phyloP scores from a whole-genome alignment of 495 filamentous ascomycete species.

The Trichoderma reesei region DNA sequence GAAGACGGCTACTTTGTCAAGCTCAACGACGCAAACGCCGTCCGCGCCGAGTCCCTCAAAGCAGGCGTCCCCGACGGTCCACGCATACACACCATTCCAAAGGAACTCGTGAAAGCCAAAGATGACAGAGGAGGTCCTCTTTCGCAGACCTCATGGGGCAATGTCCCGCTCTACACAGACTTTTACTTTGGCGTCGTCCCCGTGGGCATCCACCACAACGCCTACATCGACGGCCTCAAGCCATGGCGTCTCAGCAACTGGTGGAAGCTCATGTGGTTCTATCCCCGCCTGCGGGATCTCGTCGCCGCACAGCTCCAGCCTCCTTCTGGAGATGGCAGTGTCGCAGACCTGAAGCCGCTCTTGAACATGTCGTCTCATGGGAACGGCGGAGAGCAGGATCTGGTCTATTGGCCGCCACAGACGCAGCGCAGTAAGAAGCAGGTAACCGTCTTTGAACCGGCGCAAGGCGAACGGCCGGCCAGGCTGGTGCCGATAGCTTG shows the following conservation, averaged over 20 bases:
- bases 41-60: not conserved
- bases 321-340: no score
- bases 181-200: slow-evolving; percentile 10
- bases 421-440: not conserved
- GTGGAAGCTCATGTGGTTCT: slow-evolving; percentile 9
- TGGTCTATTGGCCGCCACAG: not conserved
- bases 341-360: not conserved
- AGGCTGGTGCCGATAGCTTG: not conserved
- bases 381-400: not conserved
- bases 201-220: slow-evolving; percentile 11
- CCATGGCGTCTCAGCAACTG: not conserved
- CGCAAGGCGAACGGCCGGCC: not conserved
- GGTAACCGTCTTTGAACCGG: slow-evolving; percentile 6
- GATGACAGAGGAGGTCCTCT: not conserved
- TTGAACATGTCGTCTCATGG: not conserved
- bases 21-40: not conserved
- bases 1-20: slow-evolving; percentile 9
- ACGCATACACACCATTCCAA: not conserved
- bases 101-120: not conserved
- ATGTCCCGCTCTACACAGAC: slow-evolving; percentile 5
- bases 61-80: slow-evolving; percentile 9
- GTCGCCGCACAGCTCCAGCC: not conserved
- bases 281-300: slow-evolving; percentile 2
- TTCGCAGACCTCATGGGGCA: not conserved
- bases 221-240: slow-evolving; percentile 8